phyloP scores from a whole-genome alignment of 805 yeast genomes.

The Millerozyma acaciae region DNA sequence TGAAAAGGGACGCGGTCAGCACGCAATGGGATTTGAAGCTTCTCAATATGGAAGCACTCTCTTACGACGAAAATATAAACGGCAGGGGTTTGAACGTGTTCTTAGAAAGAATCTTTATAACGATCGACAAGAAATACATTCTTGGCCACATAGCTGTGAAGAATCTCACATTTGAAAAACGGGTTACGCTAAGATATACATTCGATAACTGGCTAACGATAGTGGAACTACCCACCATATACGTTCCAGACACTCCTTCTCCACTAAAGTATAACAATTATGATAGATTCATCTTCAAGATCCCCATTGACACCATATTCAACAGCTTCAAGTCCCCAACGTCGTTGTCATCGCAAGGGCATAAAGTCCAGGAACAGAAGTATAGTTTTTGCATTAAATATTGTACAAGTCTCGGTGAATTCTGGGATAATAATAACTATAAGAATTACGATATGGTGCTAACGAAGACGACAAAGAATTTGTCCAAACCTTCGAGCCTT shows the following conservation, averaged over 20 bases:
- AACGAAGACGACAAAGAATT: slow-evolving; percentile 18
- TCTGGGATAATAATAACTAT: slow-evolving; percentile 73
- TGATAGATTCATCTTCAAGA: slow-evolving; percentile 69
- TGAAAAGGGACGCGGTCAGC: too few relatives aligned
- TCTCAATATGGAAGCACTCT: slow-evolving; percentile 40
- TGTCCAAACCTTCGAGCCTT: slow-evolving; percentile 8
- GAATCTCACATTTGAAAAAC: slow-evolving; percentile 66
- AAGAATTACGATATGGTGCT: slow-evolving; percentile 56
- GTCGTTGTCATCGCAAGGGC: background rate
- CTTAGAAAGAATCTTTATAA: slow-evolving; percentile 60
- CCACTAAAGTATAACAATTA: slow-evolving; percentile 47
- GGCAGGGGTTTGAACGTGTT: slow-evolving; percentile 44
- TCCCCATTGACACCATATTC: slow-evolving; percentile 46
- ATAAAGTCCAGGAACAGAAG: slow-evolving; percentile 15
- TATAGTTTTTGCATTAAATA: slow-evolving; percentile 57
- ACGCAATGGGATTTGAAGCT: slow-evolving; percentile 43
- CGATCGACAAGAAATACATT: slow-evolving; percentile 53
- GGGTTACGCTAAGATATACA: slow-evolving; percentile 68
- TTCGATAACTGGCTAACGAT: slow-evolving; percentile 76
- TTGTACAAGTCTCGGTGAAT: slow-evolving; percentile 44
- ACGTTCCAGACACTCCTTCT: slow-evolving; percentile 52
- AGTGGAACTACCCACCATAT: slow-evolving; percentile 62
- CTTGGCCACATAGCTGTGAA: slow-evolving; percentile 76
- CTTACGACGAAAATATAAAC: slow-evolving; percentile 43
- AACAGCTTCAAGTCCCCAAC: slow-evolving; percentile 20